A percentile compares a stretch with the other conserved stretches of the same genome.
These are phyloP conservation scores for Tolypocladium tundrense DNA, from an alignment of 2,329 filamentous ascomycete genomes.

Conservation along the genomic window DNA sequence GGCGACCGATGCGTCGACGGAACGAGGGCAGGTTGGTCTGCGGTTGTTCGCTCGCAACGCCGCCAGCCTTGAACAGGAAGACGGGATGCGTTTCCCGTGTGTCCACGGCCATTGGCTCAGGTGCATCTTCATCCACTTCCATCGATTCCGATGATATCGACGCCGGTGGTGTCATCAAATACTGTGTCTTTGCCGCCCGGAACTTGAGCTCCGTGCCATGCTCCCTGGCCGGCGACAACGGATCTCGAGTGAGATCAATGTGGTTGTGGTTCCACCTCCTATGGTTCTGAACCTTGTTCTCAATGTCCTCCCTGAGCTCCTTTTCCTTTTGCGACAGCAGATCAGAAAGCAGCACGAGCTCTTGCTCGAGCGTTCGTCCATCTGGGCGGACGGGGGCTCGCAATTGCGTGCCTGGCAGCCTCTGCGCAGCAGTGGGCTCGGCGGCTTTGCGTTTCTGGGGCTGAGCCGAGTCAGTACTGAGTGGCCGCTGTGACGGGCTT, in stretches of 20 bases:
- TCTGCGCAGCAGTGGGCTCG: conserved; percentile 51
- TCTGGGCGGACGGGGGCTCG: conserved; percentile 62
- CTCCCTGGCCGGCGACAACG: conserved; percentile 69
- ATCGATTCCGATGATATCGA: conserved; percentile 44
- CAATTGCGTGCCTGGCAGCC: conserved; percentile 52
- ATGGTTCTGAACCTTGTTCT: conserved; percentile 79
- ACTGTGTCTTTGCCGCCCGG: conserved; percentile 62
- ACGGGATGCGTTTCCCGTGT: conserved; percentile 21
- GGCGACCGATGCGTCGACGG: conserved; percentile 72
- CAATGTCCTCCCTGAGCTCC: conserved; percentile 70
- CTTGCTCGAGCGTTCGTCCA: conserved; percentile 62
- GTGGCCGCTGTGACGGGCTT: neutral
- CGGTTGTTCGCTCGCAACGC: conserved; percentile 24
- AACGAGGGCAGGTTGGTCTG: conserved; percentile 51
- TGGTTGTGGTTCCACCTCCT: conserved; percentile 85
- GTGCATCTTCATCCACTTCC: conserved; percentile 41
- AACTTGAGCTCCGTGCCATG: conserved; percentile 52
- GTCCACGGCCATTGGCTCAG: conserved; percentile 32
- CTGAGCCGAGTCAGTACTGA: conserved; percentile 31
- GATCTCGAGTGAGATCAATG: conserved; percentile 77
- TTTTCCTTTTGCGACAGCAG: conserved; percentile 73
- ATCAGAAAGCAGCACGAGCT: conserved; percentile 68
- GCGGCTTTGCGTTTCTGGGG: conserved; percentile 61
- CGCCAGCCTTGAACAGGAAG: conserved; percentile 36
- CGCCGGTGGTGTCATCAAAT: conserved; percentile 55